Base-by-base conservation (phyloP, 2,329 filamentous ascomycete genomes). In the Botrytis pseudocinerea region DNA sequence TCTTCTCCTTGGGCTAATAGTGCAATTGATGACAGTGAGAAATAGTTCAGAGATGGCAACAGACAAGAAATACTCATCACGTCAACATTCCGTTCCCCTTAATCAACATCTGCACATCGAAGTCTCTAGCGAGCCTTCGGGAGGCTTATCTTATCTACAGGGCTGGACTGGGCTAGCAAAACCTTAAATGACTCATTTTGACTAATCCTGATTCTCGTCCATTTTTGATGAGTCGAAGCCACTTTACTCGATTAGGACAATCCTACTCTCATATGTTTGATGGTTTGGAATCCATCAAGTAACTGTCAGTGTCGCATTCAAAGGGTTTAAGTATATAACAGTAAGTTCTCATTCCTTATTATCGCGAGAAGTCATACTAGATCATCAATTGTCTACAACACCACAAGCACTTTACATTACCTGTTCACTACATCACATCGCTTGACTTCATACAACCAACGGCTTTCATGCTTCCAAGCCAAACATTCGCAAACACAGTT, bases 161-260 rank as follows among this genome's bases (percentile, higher is more conserved):
- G 25, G 59, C 22, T 16, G 6, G 25, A n/a, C 48, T 16, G n/a
- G 14, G 40, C 42, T 46, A 64, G 42, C 62, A 46, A 46, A 64
- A 35, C n/a, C 42, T 48, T 35, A 64, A 64, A 64, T 64, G 62
- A 64, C 62, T 64, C 62, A 64, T 63, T 28, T 63, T 44, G 22
- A 62, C 38, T 62, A 9, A 20, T 8, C 9, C n/a, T 42, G n/a
- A 16, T n/a, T 4, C 16, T 42, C 25, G 25, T 16, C 16, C 25
- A 44, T n/a, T 14, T 28, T 63, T 63, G n/a, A 44, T 63, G 61
- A 44, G 61, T 63, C 18, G 61, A 28, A 44, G n/a, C 4, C 61
- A 44, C 38, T 32, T 44, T 63, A 63, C 61, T 63, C 16, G 18
- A 44, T 44, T 63, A 8, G n/a, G 38, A 44, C 61, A 28, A 44